Percentiles rank a stretch among this genome's conserved stretches.
Conservation (phyloP, 257 asterid genomes). For the Solanum etuberosum region DNA sequence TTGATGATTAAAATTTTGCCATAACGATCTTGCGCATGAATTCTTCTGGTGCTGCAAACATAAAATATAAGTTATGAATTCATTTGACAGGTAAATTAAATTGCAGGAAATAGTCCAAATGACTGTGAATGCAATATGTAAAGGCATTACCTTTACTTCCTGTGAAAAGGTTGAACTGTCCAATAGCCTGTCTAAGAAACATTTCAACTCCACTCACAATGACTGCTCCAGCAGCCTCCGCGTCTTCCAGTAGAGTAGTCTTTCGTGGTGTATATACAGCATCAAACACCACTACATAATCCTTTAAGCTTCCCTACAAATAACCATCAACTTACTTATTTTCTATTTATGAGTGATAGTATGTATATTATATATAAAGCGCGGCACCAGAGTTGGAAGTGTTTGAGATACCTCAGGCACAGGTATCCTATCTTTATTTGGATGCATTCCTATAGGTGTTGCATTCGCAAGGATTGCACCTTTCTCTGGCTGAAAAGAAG, state of each 20-base stretch:
- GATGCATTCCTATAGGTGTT: constrained; percentile 69
- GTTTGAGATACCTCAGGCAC: constrained; percentile 25
- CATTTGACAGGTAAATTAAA: background rate
- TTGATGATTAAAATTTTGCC: constrained; percentile 32
- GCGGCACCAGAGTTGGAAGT: background rate
- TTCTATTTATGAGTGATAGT: background rate
- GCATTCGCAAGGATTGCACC: constrained; percentile 65
- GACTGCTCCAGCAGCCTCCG: constrained; percentile 57
- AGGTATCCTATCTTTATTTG: constrained; percentile 40
- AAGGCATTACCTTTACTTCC: constrained; percentile 27
- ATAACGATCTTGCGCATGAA: constrained; percentile 45
- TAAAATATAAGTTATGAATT: background rate
- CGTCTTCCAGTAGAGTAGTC: constrained; percentile 40
- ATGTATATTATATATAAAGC: background rate
- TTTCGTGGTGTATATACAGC: constrained; percentile 56
- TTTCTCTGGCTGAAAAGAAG: constrained; percentile 37
- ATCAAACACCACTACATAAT: constrained; percentile 46
- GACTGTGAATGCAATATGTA: background rate
- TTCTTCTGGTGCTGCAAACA: constrained; percentile 55
- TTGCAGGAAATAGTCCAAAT: background rate
- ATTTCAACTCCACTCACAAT: constrained; percentile 60
- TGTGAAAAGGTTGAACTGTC: constrained; percentile 51
- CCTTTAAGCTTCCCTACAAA: constrained; percentile 21
- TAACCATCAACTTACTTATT: background rate
- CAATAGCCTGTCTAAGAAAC: constrained; percentile 61